phyloP scores from a whole-genome alignment of 257 asterid species.

The Voacanga thouarsii region DNA sequence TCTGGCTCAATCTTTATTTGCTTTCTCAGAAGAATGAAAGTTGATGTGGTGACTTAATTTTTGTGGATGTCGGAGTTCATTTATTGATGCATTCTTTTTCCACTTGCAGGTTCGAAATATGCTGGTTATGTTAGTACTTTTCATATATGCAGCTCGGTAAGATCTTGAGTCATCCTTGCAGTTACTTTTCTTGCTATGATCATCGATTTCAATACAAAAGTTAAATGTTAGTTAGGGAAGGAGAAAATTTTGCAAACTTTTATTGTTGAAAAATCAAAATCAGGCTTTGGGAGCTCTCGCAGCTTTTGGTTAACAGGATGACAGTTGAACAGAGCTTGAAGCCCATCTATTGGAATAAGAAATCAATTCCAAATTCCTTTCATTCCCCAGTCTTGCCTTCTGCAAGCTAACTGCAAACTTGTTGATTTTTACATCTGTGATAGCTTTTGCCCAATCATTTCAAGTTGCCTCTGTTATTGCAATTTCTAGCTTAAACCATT shows the following conservation, averaged over 20 bases:
- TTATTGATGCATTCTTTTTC: constrained; percentile 13
- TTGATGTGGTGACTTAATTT: not conserved
- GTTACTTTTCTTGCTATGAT: constrained; percentile 6
- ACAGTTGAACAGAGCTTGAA: not conserved
- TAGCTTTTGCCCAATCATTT: not conserved
- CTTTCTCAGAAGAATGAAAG: not conserved
- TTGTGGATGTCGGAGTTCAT: not conserved
- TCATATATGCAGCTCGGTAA: constrained; percentile 88
- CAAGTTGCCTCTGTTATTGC: not conserved
- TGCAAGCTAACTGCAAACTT: not conserved
- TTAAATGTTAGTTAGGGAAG: not conserved
- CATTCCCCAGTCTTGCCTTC: not conserved
- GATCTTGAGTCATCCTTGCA: constrained; percentile 20
- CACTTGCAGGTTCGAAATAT: constrained; percentile 73
- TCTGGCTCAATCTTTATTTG: not conserved
- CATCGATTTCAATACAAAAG: not conserved
- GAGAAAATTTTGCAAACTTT: not conserved
- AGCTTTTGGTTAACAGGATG: not conserved
- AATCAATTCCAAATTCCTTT: not conserved
- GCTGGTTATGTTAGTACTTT: constrained; percentile 89
- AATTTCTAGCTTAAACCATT: not conserved
- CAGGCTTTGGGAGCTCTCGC: not conserved
- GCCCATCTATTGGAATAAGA: too few species aligned
- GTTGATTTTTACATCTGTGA: not conserved
- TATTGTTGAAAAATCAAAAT: not conserved